Evolutionary conservation across 805 yeast species (phyloP), one percentile per base, ranked within the genome.

Genomic region (Sungouiozyma ichnusensis): DNA sequence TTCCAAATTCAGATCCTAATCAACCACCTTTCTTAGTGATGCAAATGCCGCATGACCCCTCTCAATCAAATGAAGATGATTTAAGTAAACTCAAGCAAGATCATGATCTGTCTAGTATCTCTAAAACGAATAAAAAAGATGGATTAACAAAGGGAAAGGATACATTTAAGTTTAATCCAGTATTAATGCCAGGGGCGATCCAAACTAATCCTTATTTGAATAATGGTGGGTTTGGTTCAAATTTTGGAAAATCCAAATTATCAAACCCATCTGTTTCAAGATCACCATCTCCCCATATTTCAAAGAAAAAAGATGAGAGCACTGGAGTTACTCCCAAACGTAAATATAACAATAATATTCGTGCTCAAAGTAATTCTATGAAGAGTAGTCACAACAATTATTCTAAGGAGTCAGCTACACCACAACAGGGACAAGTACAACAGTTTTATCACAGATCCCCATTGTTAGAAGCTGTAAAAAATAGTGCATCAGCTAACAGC

Each of bases 391-490:
- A 40, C 36, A 39, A 40, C 33, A 35, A 41, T 9, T 47, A 50
- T 32, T 46, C 49, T 29, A 50, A 51, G 20, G 48, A 50, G 44
- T 13, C 32, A 33, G 35, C 27, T 62, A 24, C 49, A 49, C 16
- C 53, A 47, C 35, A 42, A 8, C 64, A 63, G 35, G 80, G 73
- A 8, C 29, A 20, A 16, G 16, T 52, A 48, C 40, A 39, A 7
- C 65, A 64, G 36, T 81, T 73, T 50, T 79, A 80, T 45, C 76
- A 79, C 48, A 68, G 94, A 51, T 80, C 87, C 2, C 88, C 94
- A 9, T 64, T 86, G 34, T 65, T 90, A 45, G 97, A 88, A 57
- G 94, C 85, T 54, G 85, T 90, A 48, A 75, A 95, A 40, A 48
- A 39, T 20, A 39, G 36, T 19, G 29, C 29, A 24, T 38, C 41